These are phyloP conservation scores for Hyphochytrium catenoides DNA, from an alignment of 352 stramenopile genomes.

Conservation along the genomic window DNA sequence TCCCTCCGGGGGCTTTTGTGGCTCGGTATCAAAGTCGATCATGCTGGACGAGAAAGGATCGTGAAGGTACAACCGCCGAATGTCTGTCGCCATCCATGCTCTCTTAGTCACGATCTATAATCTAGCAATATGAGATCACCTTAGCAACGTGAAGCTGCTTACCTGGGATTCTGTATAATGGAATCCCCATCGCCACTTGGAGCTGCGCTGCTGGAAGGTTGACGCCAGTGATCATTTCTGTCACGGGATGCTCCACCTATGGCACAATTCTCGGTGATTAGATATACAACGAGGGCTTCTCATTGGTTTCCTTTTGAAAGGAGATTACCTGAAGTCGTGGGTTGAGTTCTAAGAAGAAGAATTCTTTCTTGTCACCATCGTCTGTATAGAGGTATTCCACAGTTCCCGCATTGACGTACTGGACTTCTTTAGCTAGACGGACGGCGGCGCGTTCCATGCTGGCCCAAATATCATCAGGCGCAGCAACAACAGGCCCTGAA, in stretches of 20 bases:
- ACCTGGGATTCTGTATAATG: slow-evolving; percentile 93
- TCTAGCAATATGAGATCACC: too few species aligned
- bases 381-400: slow-evolving; percentile 99
- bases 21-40: slow-evolving; percentile 88
- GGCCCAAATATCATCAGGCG: slow-evolving; percentile 77
- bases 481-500: slow-evolving; percentile 76
- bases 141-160: too few species aligned
- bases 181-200: slow-evolving; percentile 98
- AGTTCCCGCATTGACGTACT: slow-evolving; percentile 97
- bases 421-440: slow-evolving; percentile 87
- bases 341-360: slow-evolving; percentile 99
- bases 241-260: slow-evolving; percentile 89
- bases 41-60: slow-evolving; percentile 61
- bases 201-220: slow-evolving; percentile 92
- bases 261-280: neutral
- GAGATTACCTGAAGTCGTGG: slow-evolving; percentile 70
- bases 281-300: neutral
- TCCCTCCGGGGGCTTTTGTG: slow-evolving; percentile 46
- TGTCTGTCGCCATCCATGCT: too few species aligned
- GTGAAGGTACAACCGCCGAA: slow-evolving; percentile 89
- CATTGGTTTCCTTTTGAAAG: neutral
- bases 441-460: slow-evolving; percentile 96
- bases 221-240: slow-evolving; percentile 96
- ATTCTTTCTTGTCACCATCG: slow-evolving; percentile 71
- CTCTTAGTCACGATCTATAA: too few species aligned